Evolutionary conservation across 2,329 filamentous ascomycete genomes (phyloP), one percentile per base, ranked within the genome.

Genomic region (Aotearoamyces nothofagi): DNA sequence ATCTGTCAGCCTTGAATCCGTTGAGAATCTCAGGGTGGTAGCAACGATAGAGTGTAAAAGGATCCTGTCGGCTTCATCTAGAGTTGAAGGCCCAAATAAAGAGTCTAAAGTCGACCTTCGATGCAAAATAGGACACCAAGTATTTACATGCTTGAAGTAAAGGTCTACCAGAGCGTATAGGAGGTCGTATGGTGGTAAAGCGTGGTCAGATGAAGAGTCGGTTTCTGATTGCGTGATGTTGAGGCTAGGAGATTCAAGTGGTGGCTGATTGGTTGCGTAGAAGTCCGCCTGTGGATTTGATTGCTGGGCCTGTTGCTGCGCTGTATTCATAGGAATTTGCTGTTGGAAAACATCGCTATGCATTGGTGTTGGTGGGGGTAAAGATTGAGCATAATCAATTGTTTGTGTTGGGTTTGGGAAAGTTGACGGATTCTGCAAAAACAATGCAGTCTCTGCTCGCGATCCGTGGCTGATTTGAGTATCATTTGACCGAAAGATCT

Each of bases 101-200:
- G 74, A 72, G 41, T 92, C 80, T 6, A 93, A 53, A 0, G 83
- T 92, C 4, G 78, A 74, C 44, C 80, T 74, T 13, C 82, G 71
- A 52, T 93, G 82, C n/a, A 93, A 59, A 14, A 93, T 90, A 0
- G 86, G 84, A 47, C 83, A 92, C 77, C 78, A 84, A 0, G 76
- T 78, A 44, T 83, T 82, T 47, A 83, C 69, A 43, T 83, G 73
- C 37, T 81, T 79, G 44, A 84, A 84, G 47, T 81, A 84, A 1
- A 83, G 60, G 41, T 83, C 78, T 5, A 78, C 76, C 8, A 84
- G 53, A 2, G 72, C 65, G 42, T 82, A 83, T 1, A 83, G 55
- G 5, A 83, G 55, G 44, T 82, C 77, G 41, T 82, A 81, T 2
- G 78, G 78, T 2, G 78, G 78, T 15, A 84, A 63, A 33, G 79